Base-by-base conservation (phyloP, 257 asterid genomes). In the Catharanthus roseus region DNA sequence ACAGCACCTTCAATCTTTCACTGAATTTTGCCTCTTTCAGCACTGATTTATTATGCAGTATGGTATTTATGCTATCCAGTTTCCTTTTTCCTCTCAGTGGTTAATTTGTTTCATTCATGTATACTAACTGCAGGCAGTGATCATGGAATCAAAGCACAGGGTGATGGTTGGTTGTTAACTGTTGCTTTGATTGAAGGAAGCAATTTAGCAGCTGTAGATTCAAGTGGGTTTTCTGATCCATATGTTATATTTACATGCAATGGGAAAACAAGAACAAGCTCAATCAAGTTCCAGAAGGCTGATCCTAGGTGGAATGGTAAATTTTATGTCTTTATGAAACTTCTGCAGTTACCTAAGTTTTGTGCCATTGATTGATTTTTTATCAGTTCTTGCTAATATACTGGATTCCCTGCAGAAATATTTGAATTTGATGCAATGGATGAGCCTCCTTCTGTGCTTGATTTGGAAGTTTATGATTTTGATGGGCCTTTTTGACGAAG, bases 351-450 rank as follows among this genome's bases (percentile, higher is more conserved):
- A 16, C 29, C 49, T 51, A 18, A 69, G 36, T 36, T 26, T 50
- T 45, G 56, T 41, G 53, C 34, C 69, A 24, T 39, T 11, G 16
- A 39, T 21, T 57, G 33, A 6, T 68, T 36, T 51, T 58, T 70
- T 39, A 33, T 23, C 45, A 2, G 21, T 70, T 45, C 73, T 34
- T 42, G 10, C 10, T 42, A 7, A 6, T 42, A 42, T 42, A 6
- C 12, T 62, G 72, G 80, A 49, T 74, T 33, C 64, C 69, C 50
- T 83, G 88, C 96, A 95, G 97, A 95, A 80, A 89, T 95, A 75
- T 95, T 91, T 77, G 99, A 91, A 75, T 91, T 95, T 82, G 99
- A 95, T 88, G 99, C 99, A 51, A 89, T 95, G 99, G 96, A 91
- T 38, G 97, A 95, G 23, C 96, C 97, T 56, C 99, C 99, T 47